Conservation (phyloP, 371 early-diverging fungal genomes). For the Encephalitozoon intestinalis region DNA sequence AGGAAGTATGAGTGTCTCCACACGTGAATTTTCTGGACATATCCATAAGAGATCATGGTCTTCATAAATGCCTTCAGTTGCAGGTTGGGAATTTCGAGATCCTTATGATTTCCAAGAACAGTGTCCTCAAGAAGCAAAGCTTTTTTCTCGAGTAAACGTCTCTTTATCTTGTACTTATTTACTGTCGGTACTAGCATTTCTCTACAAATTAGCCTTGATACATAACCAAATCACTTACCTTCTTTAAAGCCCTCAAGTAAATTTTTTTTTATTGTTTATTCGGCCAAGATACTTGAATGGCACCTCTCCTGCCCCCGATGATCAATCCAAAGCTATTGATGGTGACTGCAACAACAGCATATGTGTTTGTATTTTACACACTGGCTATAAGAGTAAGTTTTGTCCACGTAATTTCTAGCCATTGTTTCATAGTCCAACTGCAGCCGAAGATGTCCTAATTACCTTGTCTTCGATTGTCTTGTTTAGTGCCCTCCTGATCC, state of each 20-base stretch:
- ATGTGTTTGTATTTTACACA: not conserved
- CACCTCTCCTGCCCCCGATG: not conserved
- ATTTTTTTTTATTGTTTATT: conserved; percentile 10
- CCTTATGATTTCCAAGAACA: conserved; percentile 34
- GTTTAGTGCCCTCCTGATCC: not conserved
- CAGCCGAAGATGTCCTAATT: not conserved
- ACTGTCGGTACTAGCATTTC: conserved; percentile 25
- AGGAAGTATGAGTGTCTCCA: conserved; percentile 60
- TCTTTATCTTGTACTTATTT: conserved; percentile 41
- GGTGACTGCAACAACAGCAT: not conserved
- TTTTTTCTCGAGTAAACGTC: conserved; percentile 29
- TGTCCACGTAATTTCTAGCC: not conserved
- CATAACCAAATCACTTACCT: not conserved
- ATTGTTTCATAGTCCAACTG: not conserved
- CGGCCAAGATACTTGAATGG: not conserved
- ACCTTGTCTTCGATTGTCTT: not conserved
- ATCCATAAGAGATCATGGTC: conserved; percentile 47
- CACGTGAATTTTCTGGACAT: conserved; percentile 49
- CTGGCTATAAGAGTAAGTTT: not conserved
- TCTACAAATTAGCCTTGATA: conserved; percentile 4
- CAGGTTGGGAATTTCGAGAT: conserved; percentile 42
- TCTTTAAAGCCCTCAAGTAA: not conserved
- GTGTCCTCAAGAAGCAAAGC: conserved; percentile 38
- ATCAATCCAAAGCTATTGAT: not conserved
- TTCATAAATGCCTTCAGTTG: conserved; percentile 53